Evolutionary conservation across 331 rosid species (phyloP).

Genomic region (Telfairia occidentalis): DNA sequence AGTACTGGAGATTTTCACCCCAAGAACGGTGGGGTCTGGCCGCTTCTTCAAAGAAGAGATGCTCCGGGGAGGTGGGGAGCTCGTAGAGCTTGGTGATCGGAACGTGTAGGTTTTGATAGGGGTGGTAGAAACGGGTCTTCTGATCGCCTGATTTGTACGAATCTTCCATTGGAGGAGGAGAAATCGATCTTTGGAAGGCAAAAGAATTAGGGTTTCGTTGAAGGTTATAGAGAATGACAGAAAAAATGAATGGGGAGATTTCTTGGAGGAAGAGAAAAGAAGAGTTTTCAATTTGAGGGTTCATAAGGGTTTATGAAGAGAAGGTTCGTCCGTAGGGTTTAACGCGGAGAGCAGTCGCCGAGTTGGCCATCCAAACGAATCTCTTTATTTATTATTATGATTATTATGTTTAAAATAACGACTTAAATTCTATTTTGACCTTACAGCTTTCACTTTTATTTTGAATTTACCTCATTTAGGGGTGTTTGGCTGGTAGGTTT

Average conservation of each 20-base stretch:
- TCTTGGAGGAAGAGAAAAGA: neutral
- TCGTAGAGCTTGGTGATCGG: slow-evolving; percentile 50
- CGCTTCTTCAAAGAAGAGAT: slow-evolving; percentile 47
- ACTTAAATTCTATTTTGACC: too few relatives aligned
- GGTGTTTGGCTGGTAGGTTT: too few relatives aligned
- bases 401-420: too few relatives aligned
- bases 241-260: neutral
- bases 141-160: slow-evolving; percentile 19
- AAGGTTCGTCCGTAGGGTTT: neutral
- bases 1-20: slow-evolving; percentile 57
- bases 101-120: slow-evolving; percentile 49
- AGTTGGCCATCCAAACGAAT: too few relatives aligned
- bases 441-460: too few relatives aligned
- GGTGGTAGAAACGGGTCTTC: slow-evolving; percentile 37
- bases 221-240: neutral
- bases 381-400: too few relatives aligned
- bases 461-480: too few relatives aligned
- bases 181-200: neutral
- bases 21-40: slow-evolving; percentile 46
- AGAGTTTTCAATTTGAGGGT: neutral
- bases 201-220: neutral
- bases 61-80: slow-evolving; percentile 55
- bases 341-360: too few relatives aligned
- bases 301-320: neutral
- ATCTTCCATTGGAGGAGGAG: slow-evolving; percentile 33